Evolutionary conservation across 495 filamentous ascomycete genomes (phyloP), one percentile per base, ranked within the genome.

Genomic region (Aeminium ludgeri): DNA sequence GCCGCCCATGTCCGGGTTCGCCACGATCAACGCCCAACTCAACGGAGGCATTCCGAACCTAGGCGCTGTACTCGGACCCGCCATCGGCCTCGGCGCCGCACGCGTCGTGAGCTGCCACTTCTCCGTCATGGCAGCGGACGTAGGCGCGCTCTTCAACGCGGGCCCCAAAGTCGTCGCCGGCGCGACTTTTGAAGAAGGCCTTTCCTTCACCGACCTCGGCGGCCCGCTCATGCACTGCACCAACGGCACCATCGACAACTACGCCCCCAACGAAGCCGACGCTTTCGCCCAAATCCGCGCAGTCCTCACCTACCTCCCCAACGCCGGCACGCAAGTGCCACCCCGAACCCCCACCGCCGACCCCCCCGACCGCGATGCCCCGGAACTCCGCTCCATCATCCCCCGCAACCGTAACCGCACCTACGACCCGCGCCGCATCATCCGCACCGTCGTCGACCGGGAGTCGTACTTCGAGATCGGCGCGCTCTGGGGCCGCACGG

Each of bases 161-260:
- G 74, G 74, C 1, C 73, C 74, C 0, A 68, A 73, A 34, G 72
- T 78, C 6, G 74, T 76, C 11, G 54, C 50, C 31, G 66, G 64
- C 17, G 70, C 72, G 3, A 76, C 72, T 0, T 70, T 73, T 46
- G 72, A 76, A 54, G 70, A 76, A 58, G 69, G 62, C 0, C 60
- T 78, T 1, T 64, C 61, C 16, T 69, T 72, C 40, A 64, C 65
- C 30, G 65, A 69, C 33, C 55, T 75, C 0, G 72, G 69, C n/a
- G 71, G 71, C 0, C 66, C 67, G 11, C 50, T 56, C 48, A 65
- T 78, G 45, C 74, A 78, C 45, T 75, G 72, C 50, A 72, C 67
- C 5, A 76, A 78, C 40, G 74, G 74, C 0, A 78, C 73, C 0
- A 74, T 78, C 41, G 74, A 78, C 45, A 76, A 78, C 43, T 55